Evolutionary conservation across 306 rosid genomes (phyloP), one percentile per base, ranked within the genome.

Genomic region (Arachis hypogaea): DNA sequence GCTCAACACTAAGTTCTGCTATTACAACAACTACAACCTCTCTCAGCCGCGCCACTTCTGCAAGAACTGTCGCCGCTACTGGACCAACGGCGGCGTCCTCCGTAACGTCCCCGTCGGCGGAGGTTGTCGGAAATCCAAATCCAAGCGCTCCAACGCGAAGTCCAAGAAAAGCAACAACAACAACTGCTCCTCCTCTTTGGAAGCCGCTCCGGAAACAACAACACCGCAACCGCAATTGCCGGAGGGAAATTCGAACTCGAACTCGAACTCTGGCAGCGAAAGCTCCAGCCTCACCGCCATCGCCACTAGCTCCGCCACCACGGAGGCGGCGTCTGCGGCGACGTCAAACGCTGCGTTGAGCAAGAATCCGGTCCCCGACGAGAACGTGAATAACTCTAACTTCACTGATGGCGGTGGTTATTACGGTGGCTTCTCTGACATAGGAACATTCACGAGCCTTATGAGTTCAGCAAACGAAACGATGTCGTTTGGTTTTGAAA

Each of bases 41-140:
- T 93, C 98, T 7, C 98, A 93, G 86, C 97, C 98, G 0, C 98
- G 98, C 68, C 92, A 93, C 73, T 93, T 93, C 88, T 93, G 98
- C 80, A 93, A 93, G 77, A 77, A 72, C 86, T 93, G 98, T 83
- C 96, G 97, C 6, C 80, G 98, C 0, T 93, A 93, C 90, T 93
- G 98, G 98, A 93, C 98, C 57, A 90, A 87, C 74, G 98, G 98
- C 44, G 98, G 98, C 61, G 92, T 90, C 69, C 98, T 93, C 57
- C 95, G 98, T 10, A 93, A 90, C 88, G 97, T 93, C 41, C 95
- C 97, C 9, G 85, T 93, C 73, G 98, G 98, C 9, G 97, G 98
- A 0, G 96, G 93, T 1, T 87, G 86, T 74, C 92, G 97, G 0
- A 93, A 93, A 78, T 72, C 98, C 0, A 93, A 90, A 78, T 72